Conservation (phyloP, 2,329 filamentous ascomycete species). For the Diaporthe ampelina region DNA sequence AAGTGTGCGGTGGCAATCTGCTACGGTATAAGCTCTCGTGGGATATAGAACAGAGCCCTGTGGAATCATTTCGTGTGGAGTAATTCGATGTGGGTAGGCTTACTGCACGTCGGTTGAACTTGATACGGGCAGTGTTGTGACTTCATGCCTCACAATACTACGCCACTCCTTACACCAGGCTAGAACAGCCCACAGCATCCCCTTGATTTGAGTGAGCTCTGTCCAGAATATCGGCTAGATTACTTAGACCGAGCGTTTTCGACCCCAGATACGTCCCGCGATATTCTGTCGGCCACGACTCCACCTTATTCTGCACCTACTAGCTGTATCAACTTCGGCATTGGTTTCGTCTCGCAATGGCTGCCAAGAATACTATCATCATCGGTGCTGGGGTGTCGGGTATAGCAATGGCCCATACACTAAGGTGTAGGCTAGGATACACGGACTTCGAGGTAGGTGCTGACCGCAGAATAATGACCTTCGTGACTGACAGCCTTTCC, state of each 20-base stretch:
- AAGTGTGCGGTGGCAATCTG: background rate
- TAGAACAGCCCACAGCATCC: background rate
- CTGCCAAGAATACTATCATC: constrained; percentile 26
- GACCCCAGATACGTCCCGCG: background rate
- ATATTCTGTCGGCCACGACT: background rate
- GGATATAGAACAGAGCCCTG: background rate
- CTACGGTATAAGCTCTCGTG: background rate
- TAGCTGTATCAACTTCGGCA: background rate
- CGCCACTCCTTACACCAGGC: background rate
- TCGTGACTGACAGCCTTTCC: background rate
- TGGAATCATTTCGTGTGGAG: background rate
- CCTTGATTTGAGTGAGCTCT: background rate
- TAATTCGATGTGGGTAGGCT: background rate
- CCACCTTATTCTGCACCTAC: background rate
- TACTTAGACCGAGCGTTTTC: background rate
- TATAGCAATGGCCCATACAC: constrained; percentile 29
- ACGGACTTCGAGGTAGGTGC: background rate
- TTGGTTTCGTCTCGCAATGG: background rate
- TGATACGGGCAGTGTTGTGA: background rate
- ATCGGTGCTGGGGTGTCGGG: constrained; percentile 21
- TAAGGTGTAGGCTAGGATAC: constrained; percentile 12
- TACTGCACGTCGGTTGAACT: background rate
- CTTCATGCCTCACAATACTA: background rate
- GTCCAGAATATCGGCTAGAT: background rate
- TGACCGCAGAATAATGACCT: rapidly evolving